Base-by-base conservation (phyloP, 371 early-diverging fungal species). In the Zancudomyces culisetae region DNA sequence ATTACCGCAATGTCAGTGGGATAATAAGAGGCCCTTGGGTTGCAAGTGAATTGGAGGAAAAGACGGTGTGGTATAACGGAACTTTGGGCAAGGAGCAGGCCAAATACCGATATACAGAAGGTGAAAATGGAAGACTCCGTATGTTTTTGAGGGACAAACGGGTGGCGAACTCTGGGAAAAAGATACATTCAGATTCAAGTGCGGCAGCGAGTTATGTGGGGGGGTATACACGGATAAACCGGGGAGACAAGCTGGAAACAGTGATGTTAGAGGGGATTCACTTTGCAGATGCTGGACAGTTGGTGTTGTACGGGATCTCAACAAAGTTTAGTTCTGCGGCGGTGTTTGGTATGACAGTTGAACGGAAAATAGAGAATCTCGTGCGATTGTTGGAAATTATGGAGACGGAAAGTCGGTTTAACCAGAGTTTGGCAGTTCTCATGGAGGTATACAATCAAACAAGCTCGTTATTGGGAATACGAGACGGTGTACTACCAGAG, bases 331-430 rank as follows among this genome's bases (percentile, higher is more conserved):
- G n/a, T n/a, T n/a, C n/a, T n/a, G n/a, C n/a, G n/a, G n/a, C n/a
- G n/a, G n/a, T n/a, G n/a, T n/a, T n/a, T n/a, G n/a, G n/a, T n/a
- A n/a, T n/a, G 3, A 55, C 28, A 23, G 40, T 13, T 4, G 50
- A 49, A 8, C 15, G 28, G 28, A 3, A 49, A 15, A 12, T 49
- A 13, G 50, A 30, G 3, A 2, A 29, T 6, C 47, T 46, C 1
- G 51, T 53, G 24, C 40, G 49, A 27, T 43, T 80, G 2, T 52
- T 82, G 26, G 72, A 77, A 22, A 69, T 77, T 57, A 61, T 78
- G 59, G 77, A 79, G 15, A 61, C 58, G 43, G 66, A 74, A 42
- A 49, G 46, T 4, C 58, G 75, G 0, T 69, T 83, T 43, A 40
- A 30, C n/a, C 46, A 52, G 20, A 61, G 62, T 15, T 54, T 55